phyloP scores from a whole-genome alignment of 108 stramenopile genomes.

The Nitzschia sp. region DNA sequence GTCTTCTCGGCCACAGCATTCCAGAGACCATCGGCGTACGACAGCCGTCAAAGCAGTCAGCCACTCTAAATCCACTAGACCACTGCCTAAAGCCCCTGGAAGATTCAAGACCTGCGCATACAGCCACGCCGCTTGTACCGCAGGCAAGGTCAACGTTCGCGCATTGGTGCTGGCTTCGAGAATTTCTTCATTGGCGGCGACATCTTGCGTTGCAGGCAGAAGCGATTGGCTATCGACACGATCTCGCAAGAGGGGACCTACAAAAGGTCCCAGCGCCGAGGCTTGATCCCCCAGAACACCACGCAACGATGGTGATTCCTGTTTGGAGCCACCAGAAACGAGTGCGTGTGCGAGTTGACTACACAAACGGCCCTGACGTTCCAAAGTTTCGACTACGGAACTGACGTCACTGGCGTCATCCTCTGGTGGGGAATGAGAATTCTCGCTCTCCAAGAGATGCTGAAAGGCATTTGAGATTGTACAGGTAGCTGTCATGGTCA shows the following conservation, averaged over 20 bases:
- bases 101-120: constrained; percentile 60
- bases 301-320: constrained; percentile 2
- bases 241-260: constrained; percentile 42
- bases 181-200: constrained; percentile 57
- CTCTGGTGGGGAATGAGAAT: no score
- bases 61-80: constrained; percentile 65
- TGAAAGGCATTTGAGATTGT: no score
- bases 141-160: constrained; percentile 48
- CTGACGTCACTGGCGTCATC: no score
- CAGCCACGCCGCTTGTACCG: constrained; percentile 48
- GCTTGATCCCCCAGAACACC: constrained; percentile 9
- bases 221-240: constrained; percentile 48
- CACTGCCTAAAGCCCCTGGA: constrained; percentile 70
- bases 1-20: constrained; percentile 44
- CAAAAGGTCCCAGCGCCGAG: constrained; percentile 2
- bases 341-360: background rate
- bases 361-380: background rate
- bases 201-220: constrained; percentile 67
- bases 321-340: background rate
- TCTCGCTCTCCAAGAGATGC: no score
- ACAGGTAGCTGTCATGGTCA: no score
- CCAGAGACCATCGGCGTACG: constrained; percentile 67
- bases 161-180: constrained; percentile 19
- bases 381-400: background rate
- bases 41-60: constrained; percentile 58